Percentiles rank a stretch among this genome's conserved stretches.
Conservation (phyloP, 495 filamentous ascomycete species). For the Tetracladium setigerum region DNA sequence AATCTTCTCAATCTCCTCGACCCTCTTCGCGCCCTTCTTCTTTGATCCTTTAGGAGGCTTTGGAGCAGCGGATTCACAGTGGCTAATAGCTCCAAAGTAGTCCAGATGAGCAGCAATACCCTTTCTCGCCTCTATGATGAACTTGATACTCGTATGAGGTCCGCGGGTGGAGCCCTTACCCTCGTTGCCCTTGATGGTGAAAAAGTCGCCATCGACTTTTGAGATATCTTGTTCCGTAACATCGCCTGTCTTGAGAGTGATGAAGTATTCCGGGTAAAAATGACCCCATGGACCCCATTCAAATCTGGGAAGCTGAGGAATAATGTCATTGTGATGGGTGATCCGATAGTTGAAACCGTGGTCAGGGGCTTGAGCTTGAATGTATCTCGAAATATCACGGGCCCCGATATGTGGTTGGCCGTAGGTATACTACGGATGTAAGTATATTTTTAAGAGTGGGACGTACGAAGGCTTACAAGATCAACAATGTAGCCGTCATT, state of each 20-base stretch:
- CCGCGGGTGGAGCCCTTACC: neutral
- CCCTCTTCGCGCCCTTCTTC: no score
- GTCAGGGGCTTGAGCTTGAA: constrained; percentile 39
- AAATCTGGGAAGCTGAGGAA: constrained; percentile 48
- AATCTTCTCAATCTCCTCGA: no score
- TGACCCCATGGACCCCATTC: constrained; percentile 41
- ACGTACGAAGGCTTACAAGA: constrained; percentile 1
- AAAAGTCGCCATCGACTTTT: neutral
- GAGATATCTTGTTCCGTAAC: neutral
- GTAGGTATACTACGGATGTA: constrained; percentile 40
- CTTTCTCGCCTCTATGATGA: neutral
- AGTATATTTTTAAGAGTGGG: neutral
- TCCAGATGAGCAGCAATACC: constrained; percentile 1
- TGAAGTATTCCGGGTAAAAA: constrained; percentile 53
- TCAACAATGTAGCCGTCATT: constrained; percentile 29
- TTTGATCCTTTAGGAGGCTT: no score
- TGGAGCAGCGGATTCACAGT: no score
- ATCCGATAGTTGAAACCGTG: constrained; percentile 44
- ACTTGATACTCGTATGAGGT: neutral
- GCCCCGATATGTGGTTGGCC: constrained; percentile 28
- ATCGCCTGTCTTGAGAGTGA: constrained; percentile 7
- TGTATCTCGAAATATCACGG: constrained; percentile 38
- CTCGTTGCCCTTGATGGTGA: constrained; percentile 1
- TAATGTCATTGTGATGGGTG: constrained; percentile 53
- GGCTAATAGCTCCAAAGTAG: constrained; percentile 5